Evolutionary conservation across 768 basidiomycete species (phyloP), one percentile per base, ranked within the genome.

Genomic region (Crepidotus variabilis): DNA sequence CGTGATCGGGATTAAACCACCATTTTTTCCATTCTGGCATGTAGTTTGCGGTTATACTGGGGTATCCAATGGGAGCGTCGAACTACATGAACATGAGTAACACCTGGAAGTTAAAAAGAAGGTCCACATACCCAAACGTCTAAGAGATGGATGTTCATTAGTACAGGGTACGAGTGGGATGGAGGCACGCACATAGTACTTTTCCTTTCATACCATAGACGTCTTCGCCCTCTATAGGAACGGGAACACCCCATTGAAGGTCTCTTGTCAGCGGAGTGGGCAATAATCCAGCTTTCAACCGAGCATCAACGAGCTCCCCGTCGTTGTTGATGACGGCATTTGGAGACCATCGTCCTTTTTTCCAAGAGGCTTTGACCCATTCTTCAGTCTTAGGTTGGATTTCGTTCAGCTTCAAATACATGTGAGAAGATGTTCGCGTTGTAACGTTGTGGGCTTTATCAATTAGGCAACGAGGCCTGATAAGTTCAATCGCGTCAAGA

Each of bases 61-160:
- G 87, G 71, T 99, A 99, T 56, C 97, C 97, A 55, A 97, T 92
- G 7, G 92, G 92, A 0, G 96, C 96, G 63, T 99, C 96, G 66
- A 96, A 98, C 96, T 94, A 61, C n/a, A 34, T 13, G 28, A 9
- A 33, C 32, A 16, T 14, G 3, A 43, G 51, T 71, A 32, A 72
- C 57, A 22, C n/a, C 1, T 7, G 10, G 7, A 36, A 5, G 32
- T 45, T 23, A 16, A 9, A 10, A 34, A 4, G n/a, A 7, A 9
- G 18, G 4, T 8, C 52, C 14, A 79, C 91, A 58, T 66, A 95
- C 92, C 94, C 95, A 97, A 58, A 98, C 95, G 73, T 97, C 92
- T 94, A 33, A 51, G 47, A 51, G 39, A 32, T 21, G 20, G 59
- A 49, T 34, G 56, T 35, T 45, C 45, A 28, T 55, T 33, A 59